Evolutionary conservation across 352 stramenopile species (phyloP), one percentile per base, ranked within the genome.

Genomic region (Phytophthora pistaciae): DNA sequence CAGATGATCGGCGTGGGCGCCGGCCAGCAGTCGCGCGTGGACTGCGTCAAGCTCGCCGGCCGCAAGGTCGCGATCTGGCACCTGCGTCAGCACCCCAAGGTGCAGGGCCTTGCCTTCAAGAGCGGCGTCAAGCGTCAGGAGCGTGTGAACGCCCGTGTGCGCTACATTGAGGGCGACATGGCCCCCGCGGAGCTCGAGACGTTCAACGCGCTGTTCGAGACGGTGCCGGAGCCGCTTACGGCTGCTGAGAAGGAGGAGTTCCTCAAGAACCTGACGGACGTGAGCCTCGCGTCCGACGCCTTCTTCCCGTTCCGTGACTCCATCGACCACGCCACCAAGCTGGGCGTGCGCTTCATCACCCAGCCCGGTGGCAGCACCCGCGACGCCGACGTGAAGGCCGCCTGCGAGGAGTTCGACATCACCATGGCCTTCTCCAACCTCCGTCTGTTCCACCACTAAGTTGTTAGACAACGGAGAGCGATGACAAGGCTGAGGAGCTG

Each of bases 1-100:
- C 98, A 99, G 91, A 99, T 99, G 97, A 98, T 99, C 38, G 98
- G 98, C 54, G 98, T 99, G n/a, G 98, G 98, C 52, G 98, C 98
- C 14, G 98, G 98, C 31, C 98, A 99, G 83, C 98, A 99, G 88
- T 98, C 88, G 59, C 97, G 98, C 60, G 98, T 99, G 3, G 98
- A 99, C 83, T 99, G 98, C 80, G 97, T 99, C 62, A 99, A 99
- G 86, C 91, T 99, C 44, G 98, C 98, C 14, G 98, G 89, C 8
- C 91, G 98, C 56, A 99, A 99, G 87, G 97, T 99, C 25, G 69
- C 84, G 25, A 98, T 98, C 49, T 99, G 98, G 98, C 98, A 98
- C 74, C 82, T 99, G 62, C 91, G 98, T 62, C 98, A 99, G 84
- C 98, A 99, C 85, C 97, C 97, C 14, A 98, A 99, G 88, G 97